Conservation (phyloP, 495 filamentous ascomycete species). For the Neurospora terricola region DNA sequence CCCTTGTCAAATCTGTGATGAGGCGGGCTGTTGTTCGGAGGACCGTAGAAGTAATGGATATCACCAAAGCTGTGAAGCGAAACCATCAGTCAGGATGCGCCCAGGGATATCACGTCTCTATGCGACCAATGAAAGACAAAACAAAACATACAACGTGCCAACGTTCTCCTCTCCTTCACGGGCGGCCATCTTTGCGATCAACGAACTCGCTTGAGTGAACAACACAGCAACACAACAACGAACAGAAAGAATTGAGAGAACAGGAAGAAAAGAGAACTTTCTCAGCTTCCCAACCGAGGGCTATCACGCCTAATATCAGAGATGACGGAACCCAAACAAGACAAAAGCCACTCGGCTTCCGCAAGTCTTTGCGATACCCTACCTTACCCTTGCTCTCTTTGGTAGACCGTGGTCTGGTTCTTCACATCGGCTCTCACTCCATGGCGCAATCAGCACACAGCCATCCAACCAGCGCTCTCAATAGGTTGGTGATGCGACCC, state of each 20-base stretch:
- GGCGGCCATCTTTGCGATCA: conserved; percentile 53
- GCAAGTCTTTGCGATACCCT: conserved; percentile 4
- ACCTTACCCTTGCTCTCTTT: not conserved
- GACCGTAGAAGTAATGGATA: conserved; percentile 79
- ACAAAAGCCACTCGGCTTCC: conserved; percentile 6
- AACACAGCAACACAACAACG: not conserved
- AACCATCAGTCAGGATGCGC: conserved; percentile 2
- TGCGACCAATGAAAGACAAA: not conserved
- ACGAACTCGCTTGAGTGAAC: not conserved
- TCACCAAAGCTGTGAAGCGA: conserved; percentile 62
- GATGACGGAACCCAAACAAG: not conserved
- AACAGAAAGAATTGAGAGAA: not conserved
- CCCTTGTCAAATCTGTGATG: conserved; percentile 85
- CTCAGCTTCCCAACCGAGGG: not conserved
- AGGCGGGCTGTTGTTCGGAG: conserved; percentile 56
- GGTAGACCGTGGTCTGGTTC: not conserved
- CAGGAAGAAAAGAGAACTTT: not conserved
- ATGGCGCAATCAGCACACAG: not conserved
- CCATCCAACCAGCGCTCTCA: conserved; percentile 10
- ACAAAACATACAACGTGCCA: conserved; percentile 61
- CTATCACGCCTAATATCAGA: not conserved
- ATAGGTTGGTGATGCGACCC: conserved; percentile 6
- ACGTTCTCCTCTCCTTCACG: conserved; percentile 68
- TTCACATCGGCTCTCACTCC: not conserved
- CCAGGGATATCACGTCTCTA: not conserved